Evolutionary conservation across 2,329 filamentous ascomycete genomes (phyloP), one percentile per base, ranked within the genome.

Genomic region (Aspergillus candidus): DNA sequence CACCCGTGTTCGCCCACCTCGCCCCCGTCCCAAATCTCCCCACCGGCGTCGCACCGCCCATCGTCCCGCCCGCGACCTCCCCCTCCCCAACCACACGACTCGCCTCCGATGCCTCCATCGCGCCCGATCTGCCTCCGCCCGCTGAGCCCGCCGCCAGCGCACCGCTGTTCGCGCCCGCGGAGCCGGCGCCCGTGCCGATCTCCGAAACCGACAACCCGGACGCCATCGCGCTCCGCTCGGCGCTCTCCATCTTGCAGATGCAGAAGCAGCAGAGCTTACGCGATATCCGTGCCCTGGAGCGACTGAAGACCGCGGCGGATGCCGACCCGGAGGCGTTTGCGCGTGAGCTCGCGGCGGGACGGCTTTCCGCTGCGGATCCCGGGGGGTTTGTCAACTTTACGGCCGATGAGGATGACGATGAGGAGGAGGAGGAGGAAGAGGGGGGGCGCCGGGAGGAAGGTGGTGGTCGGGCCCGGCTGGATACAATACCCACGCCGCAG

Each of bases 211-310:
- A 71, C 43, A 94, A 94, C 60, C 83, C 88, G 6, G 91, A 97
- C 71, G 88, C 85, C 17, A 84, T 96, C 48, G 91, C 91, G 4
- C 76, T 96, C 47, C 83, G 84, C 53, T 87, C 86, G 18, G 87
- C 90, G 36, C 88, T 96, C 48, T 84, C 87, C 7, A 82, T 95
- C 40, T 74, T 97, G 37, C 88, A 94, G 69, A 76, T 94, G 52
- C 91, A 97, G 71, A 83, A 83, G 51, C 81, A 83, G 59, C 86
- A 85, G 62, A 88, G 88, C 33, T 72, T 82, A 39, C 77, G 79
- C 37, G 90, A 96, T 67, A 82, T 96, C 40, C 77, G 79, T 54
- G 71, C 77, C 0, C 73, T 96, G 30, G 78, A 82, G 53, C 72
- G 74, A 45, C 78, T 87, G 57, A 91, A 89, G 65, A 72, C 78